phyloP scores from a whole-genome alignment of 1,284 basidiomycete genomes.

The Malassezia pachydermatis region DNA sequence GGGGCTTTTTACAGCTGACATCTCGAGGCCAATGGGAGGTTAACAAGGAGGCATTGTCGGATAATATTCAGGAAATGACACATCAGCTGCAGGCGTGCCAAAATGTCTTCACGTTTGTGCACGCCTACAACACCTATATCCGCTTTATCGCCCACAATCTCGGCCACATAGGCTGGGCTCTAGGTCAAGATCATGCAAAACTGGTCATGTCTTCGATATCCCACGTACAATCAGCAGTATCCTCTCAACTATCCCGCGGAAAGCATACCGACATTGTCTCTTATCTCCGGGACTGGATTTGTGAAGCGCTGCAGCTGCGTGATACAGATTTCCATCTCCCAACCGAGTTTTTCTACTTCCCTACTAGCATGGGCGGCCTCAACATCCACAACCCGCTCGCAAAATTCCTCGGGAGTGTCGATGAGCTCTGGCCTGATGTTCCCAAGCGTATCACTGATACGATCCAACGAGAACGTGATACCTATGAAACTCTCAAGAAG shows the following conservation, averaged over 20 bases:
- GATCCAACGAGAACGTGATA: neutral
- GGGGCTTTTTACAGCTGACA: neutral
- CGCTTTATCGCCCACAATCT: conserved; percentile 1
- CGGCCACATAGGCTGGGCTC: neutral
- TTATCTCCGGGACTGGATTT: neutral
- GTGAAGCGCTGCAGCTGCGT: neutral
- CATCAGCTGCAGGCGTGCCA: neutral
- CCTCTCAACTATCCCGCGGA: neutral
- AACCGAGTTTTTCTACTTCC: conserved; percentile 2
- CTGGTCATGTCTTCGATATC: neutral
- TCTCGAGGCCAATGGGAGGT: neutral
- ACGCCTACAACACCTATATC: conserved; percentile 8
- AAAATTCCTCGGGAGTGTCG: neutral
- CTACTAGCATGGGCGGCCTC: neutral
- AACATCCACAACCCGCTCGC: neutral
- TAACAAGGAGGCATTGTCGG: neutral
- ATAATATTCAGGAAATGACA: conserved; percentile 2
- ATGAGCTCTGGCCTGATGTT: neutral
- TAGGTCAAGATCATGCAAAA: neutral
- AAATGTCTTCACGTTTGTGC: conserved; percentile 1
- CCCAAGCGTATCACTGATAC: neutral
- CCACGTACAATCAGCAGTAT: neutral
- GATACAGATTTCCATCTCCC: neutral
- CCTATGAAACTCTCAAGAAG: neutral
- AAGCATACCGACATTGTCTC: neutral